Conservation (phyloP, 345 rosid genomes). For the Noccaea caerulescens region DNA sequence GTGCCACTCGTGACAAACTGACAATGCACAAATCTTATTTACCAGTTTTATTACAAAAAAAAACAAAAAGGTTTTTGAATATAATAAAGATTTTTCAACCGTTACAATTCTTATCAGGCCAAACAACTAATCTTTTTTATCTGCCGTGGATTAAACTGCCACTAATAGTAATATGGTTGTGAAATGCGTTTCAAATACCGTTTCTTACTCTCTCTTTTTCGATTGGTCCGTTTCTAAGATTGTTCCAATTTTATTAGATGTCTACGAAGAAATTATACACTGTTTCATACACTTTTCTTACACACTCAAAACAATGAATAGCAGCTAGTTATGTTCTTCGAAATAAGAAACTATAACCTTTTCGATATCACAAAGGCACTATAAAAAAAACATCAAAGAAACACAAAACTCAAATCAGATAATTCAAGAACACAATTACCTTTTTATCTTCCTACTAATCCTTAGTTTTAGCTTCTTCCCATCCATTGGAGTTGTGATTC, state of each 20-base stretch:
- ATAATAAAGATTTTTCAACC: background rate
- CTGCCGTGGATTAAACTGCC: too few relatives aligned
- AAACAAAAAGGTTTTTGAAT: background rate
- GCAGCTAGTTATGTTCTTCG: too few relatives aligned
- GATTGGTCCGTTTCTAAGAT: too few relatives aligned
- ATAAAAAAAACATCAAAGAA: background rate
- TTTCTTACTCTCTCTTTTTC: too few relatives aligned
- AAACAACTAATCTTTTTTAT: too few relatives aligned
- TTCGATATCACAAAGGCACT: background rate
- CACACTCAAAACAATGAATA: too few relatives aligned
- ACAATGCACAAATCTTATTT: background rate
- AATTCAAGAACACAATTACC: conserved; percentile 1
- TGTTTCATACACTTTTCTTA: too few relatives aligned
- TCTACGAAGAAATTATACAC: too few relatives aligned
- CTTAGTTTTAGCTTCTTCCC: conserved; percentile 20
- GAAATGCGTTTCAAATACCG: too few relatives aligned
- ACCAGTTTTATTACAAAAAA: background rate
- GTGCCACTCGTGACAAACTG: conserved; percentile 24
- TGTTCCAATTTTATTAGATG: too few relatives aligned
- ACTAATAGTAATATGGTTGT: too few relatives aligned
- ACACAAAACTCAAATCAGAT: background rate
- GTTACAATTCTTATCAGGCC: background rate
- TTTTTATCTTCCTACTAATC: conserved; percentile 18
- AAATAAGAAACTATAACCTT: too few relatives aligned
- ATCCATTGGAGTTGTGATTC: conserved; percentile 25